phyloP scores from a whole-genome alignment of 805 yeast species.

The Pichia californica region DNA sequence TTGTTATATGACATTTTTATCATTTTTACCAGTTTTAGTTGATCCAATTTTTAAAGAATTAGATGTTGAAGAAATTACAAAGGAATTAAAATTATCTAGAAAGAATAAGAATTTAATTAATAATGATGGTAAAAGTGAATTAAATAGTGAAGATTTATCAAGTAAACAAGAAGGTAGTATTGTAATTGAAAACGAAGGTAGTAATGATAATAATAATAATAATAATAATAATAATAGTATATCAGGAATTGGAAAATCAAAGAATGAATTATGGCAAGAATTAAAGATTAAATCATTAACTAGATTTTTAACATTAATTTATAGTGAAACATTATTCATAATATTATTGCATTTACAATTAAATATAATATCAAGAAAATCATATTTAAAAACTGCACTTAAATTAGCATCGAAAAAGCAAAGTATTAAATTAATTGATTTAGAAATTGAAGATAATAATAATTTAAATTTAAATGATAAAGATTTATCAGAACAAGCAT shows the following conservation, averaged over 20 bases:
- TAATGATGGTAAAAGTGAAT: slow-evolving; percentile 4
- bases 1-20: slow-evolving; percentile 75
- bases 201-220: background rate
- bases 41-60: slow-evolving; percentile 54
- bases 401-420: slow-evolving; percentile 49
- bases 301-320: slow-evolving; percentile 63
- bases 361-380: slow-evolving; percentile 80
- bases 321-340: slow-evolving; percentile 62
- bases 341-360: slow-evolving; percentile 79
- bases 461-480: slow-evolving; percentile 19
- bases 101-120: slow-evolving; percentile 29
- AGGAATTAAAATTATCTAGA: slow-evolving; percentile 51
- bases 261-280: slow-evolving; percentile 76
- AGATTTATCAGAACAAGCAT: slow-evolving; percentile 65
- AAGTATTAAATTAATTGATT: slow-evolving; percentile 26
- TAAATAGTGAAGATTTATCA: slow-evolving; percentile 18
- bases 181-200: too few species aligned
- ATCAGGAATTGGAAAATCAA: slow-evolving; percentile 30
- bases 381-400: slow-evolving; percentile 75
- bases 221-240: background rate
- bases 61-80: slow-evolving; percentile 69
- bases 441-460: slow-evolving; percentile 22
- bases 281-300: slow-evolving; percentile 70
- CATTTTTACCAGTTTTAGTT: slow-evolving; percentile 70
- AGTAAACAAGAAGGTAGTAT: background rate